Base-by-base conservation (phyloP, 257 asterid species). In the Gentiana macrophylla region DNA sequence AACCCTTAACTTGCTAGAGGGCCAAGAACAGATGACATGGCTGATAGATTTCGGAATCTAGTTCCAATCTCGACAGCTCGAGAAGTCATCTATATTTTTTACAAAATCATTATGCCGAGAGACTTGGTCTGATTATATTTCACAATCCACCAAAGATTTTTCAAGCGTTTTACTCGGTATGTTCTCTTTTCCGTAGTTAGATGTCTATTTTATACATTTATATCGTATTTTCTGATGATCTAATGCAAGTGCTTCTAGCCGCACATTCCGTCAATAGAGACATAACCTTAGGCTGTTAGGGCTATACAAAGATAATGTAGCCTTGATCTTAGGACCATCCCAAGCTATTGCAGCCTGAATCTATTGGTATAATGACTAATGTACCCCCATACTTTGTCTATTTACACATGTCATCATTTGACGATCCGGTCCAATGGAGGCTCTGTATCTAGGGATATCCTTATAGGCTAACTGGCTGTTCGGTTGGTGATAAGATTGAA, bases 21-120 rank as follows among this genome's bases (percentile, higher is more conserved):
- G 85, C 59, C 94, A 86, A 68, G 91, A 79, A 57, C 93, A 80
- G 63, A 86, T 90, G 94, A 73, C 94, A 1, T 90, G 97, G 97
- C 80, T 90, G 56, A 79, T 90, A 49, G 97, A 90, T 76, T 86
- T 84, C 86, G 84, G 32, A 90, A 70, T 62, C 82, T 86, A 37
- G 50, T 82, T 57, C 68, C 97, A 56, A 74, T 84, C 12, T 82
- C 79, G 56, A 81, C 94, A 24, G 60, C 89, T 33, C 67, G 94
- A 36, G 94, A 86, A 12, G 84, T 80, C 63, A 82, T 71, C 60
- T 41, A 79, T 70, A 61, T 84, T 65, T 24, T 24, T 43, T 90
- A 43, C 96, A 89, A 79, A 89, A 79, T 61, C 97, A 86, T 71
- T 89, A 86, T 49, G 94, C 94, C 0, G 91, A 90, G 74, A 79